Percentiles rank a stretch among this genome's conserved stretches.
Evolutionary conservation across 176 grass and related monocot species (phyloP).

Genomic region (Chrysopogon serrulatus): DNA sequence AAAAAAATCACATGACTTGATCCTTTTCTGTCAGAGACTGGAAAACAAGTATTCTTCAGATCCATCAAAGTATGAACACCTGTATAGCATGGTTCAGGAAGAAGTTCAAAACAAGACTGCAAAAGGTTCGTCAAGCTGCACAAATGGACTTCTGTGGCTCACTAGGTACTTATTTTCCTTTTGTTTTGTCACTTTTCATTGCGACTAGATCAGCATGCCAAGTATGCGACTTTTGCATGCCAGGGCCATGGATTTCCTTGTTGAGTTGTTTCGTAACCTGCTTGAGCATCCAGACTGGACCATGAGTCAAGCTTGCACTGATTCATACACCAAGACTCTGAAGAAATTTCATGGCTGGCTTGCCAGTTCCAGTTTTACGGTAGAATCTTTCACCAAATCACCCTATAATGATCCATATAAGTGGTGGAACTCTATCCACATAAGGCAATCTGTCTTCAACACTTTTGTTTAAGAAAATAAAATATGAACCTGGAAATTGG

Average conservation of each 20-base stretch:
- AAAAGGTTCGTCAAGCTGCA: constrained; percentile 87
- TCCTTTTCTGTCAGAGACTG: constrained; percentile 57
- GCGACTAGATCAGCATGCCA: neutral
- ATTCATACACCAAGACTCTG: constrained; percentile 90
- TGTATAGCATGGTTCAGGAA: constrained; percentile 88
- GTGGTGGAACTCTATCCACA: neutral
- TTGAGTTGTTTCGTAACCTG: constrained; percentile 86
- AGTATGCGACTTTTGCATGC: neutral
- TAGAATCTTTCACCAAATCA: constrained; percentile 38
- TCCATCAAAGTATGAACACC: constrained; percentile 69
- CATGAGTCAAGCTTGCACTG: constrained; percentile 86
- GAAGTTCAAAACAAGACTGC: constrained; percentile 87
- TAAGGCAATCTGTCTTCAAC: neutral
- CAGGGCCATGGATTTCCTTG: constrained; percentile 97
- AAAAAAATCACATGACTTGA: neutral
- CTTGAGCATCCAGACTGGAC: constrained; percentile 79
- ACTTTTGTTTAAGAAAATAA: neutral
- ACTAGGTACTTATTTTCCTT: constrained; percentile 59
- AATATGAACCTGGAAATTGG: neutral
- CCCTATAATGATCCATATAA: neutral
- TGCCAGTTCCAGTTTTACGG: constrained; percentile 90
- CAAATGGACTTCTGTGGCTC: constrained; percentile 97
- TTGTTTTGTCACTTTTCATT: neutral
- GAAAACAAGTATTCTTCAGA: constrained; percentile 79
- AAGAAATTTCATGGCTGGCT: constrained; percentile 99